These are phyloP conservation scores for Monosporascus sp. DNA, from an alignment of 2,329 filamentous ascomycete genomes.

Conservation along the genomic window DNA sequence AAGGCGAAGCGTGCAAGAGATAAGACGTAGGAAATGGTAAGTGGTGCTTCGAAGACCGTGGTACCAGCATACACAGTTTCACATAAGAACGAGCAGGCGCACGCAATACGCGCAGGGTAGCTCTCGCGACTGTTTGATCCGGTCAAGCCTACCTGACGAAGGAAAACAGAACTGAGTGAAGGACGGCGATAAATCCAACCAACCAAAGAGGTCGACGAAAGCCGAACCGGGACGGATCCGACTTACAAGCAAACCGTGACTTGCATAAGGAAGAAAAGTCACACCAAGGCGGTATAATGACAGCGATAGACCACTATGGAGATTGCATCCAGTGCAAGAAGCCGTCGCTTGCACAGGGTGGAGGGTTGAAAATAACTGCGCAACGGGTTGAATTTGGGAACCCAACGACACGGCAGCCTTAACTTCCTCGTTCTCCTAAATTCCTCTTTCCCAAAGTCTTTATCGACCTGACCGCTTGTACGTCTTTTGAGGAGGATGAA, in stretches of 20 bases:
- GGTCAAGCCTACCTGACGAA: no score
- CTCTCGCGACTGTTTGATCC: no score
- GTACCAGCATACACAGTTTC: neutral
- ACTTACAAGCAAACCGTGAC: constrained; percentile 19
- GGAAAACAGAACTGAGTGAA: no score
- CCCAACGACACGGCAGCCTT: neutral
- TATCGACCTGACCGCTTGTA: neutral
- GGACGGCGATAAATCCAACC: no score
- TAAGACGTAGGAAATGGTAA: neutral
- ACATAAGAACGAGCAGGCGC: neutral
- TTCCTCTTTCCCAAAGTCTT: neutral
- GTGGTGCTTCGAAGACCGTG: neutral
- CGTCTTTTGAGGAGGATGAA: neutral
- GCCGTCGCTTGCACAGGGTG: constrained; percentile 4
- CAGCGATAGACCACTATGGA: constrained; percentile 11
- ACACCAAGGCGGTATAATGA: constrained; percentile 3
- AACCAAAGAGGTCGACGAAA: neutral
- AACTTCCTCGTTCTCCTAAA: neutral
- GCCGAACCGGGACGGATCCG: constrained; percentile 9
- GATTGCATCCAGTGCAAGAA: constrained; percentile 9
- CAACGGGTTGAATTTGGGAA: neutral
- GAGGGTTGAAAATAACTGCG: constrained; percentile 4
- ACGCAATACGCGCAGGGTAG: neutral
- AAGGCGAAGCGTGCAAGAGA: neutral
- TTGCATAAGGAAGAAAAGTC: constrained; percentile 19